These are phyloP conservation scores for Saposhnikovia divaricata DNA, from an alignment of 129 eudicot species.

Conservation along the genomic window DNA sequence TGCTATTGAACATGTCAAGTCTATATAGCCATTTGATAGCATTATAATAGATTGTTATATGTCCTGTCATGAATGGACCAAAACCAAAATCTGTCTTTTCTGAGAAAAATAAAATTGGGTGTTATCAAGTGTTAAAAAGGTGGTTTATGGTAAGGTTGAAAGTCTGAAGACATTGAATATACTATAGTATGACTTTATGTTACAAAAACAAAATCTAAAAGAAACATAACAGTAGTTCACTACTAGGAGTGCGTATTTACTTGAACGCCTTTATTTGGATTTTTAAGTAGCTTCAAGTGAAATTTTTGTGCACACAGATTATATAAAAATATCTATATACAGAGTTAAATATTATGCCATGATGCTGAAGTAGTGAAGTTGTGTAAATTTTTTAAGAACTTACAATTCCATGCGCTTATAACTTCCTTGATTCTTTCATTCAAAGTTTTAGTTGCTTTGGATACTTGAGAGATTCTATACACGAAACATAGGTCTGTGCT, in stretches of 20 bases:
- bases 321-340: not conserved
- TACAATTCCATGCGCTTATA: not conserved
- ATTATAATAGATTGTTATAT: too few relatives aligned
- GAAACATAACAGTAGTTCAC: not conserved
- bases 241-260: not conserved
- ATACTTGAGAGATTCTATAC: not conserved
- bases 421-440: not conserved
- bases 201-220: not conserved
- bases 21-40: not conserved
- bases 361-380: not conserved
- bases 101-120: not conserved
- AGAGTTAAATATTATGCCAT: not conserved
- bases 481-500: not conserved
- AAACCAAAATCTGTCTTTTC: not conserved
- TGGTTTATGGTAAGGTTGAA: not conserved
- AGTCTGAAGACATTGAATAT: too few relatives aligned
- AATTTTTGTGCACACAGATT: not conserved
- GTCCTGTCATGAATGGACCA: not conserved
- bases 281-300: not conserved
- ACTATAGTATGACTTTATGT: not conserved
- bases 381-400: not conserved
- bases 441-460: not conserved
- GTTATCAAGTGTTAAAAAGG: not conserved
- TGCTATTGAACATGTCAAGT: not conserved
- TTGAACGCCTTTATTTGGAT: not conserved